phyloP scores from a whole-genome alignment of 164 flowering plant genomes.

The Pachysandra terminalis region DNA sequence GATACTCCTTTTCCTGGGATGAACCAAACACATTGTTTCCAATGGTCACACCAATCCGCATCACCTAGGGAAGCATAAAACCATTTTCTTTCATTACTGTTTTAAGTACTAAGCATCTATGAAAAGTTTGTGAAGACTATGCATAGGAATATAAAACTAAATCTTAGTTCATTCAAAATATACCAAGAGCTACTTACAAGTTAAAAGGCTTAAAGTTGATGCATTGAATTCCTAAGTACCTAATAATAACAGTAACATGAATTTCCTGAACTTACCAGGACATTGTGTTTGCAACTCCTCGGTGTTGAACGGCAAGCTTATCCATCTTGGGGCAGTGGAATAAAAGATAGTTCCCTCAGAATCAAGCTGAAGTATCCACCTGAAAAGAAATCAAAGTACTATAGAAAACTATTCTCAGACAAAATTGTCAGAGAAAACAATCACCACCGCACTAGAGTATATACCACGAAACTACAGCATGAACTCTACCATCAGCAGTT shows the following conservation, averaged over 20 bases:
- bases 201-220: too few relatives aligned
- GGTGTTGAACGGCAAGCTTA: constrained; percentile 21
- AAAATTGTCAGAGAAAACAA: neutral
- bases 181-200: too few relatives aligned
- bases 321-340: constrained; percentile 89
- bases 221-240: neutral
- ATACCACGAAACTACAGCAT: constrained; percentile 91
- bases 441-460: constrained; percentile 7
- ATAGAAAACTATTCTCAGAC: neutral
- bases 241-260: neutral
- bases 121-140: constrained; percentile 1
- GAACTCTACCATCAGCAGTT: constrained; percentile 55
- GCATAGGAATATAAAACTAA: neutral
- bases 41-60: constrained; percentile 89
- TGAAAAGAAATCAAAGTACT: constrained; percentile 22
- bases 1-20: constrained; percentile 51
- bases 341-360: constrained; percentile 75
- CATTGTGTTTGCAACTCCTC: constrained; percentile 18
- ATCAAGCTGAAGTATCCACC: constrained; percentile 98
- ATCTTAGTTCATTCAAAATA: too few relatives aligned
- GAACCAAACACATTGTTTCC: constrained; percentile 98
- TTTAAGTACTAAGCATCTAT: neutral
- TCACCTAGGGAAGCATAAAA: constrained; percentile 36
- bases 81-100: constrained; percentile 3
- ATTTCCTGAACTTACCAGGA: constrained; percentile 30